phyloP scores from a whole-genome alignment of 208 protist genomes.

The Sergeia podlipaevii region DNA sequence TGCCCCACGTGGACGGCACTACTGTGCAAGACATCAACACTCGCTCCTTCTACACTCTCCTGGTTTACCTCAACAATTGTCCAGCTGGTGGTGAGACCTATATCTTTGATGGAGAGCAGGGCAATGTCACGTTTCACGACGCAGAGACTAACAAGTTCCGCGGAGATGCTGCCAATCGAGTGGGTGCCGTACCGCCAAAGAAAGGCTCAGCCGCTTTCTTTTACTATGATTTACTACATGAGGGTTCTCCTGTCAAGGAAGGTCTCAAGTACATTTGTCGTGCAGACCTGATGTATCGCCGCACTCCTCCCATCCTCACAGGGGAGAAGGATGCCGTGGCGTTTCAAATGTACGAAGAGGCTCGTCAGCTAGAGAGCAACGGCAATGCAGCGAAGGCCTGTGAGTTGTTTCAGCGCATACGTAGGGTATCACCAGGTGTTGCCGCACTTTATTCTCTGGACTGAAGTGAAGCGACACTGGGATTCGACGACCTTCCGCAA shows the following conservation, averaged over 20 bases:
- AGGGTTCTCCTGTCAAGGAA: conserved; percentile 62
- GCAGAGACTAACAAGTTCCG: conserved; percentile 41
- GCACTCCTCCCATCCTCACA: conserved; percentile 69
- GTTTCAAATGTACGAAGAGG: conserved; percentile 73
- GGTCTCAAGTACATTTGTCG: conserved; percentile 86
- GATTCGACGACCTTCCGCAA: too few relatives aligned
- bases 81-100: conserved; percentile 71
- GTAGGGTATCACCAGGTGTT: conserved; percentile 66
- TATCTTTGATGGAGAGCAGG: conserved; percentile 76
- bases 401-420: conserved; percentile 67
- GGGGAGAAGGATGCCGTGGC: conserved; percentile 48
- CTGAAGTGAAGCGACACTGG: too few relatives aligned
- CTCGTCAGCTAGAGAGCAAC: conserved; percentile 64
- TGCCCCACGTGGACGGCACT: conserved; percentile 88
- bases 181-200: conserved; percentile 48
- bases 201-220: conserved; percentile 84
- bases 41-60: conserved; percentile 85
- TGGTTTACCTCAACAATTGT: conserved; percentile 90
- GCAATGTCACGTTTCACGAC: conserved; percentile 54
- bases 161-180: conserved; percentile 34
- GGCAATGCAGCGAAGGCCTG: conserved; percentile 67
- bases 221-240: conserved; percentile 84
- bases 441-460: conserved; percentile 80
- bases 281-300: conserved; percentile 79
- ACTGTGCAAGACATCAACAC: conserved; percentile 86